Base-by-base conservation (phyloP, 2,329 filamentous ascomycete genomes). In the Orbilia brochopaga region DNA sequence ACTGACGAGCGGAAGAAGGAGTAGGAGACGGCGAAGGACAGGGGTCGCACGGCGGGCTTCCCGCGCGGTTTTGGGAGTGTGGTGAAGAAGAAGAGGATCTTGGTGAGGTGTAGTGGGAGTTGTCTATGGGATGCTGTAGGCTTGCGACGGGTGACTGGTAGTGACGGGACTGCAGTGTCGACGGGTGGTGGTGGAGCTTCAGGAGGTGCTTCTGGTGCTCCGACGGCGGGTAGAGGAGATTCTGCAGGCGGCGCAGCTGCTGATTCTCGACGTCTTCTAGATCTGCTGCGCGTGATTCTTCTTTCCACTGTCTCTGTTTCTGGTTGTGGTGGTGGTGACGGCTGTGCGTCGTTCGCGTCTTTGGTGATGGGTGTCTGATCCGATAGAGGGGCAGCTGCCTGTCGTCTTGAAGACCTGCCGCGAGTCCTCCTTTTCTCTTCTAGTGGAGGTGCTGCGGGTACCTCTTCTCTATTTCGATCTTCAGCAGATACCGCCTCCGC, bases 31-130 rank as follows among this genome's bases (percentile, higher is more conserved):
- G 40, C 10, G 10, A 51, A 17, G 19, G 48, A 21, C 30, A 17
- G 1, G 32, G 37, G 30, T 52, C 1, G 15, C 27, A 23, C 44
- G 15, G 50, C 30, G 17, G 8, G 15, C n/a, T 50, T 42, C 24
- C 42, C 58, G 46, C 23, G 6, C 1, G 66, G 60, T 40, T 55
- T 59, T 5, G 66, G 66, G 48, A 70, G 54, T 15, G 15, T 21
- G 11, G 66, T 70, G 48, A 70, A 70, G 50, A 46, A 70, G 55
- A 70, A 56, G n/a, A 69, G 21, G 3, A 56, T 62, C 21, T 32
- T 54, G 3, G 37, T 13, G 11, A 3, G 27, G 50, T 3, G 53
- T 46, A 8, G 58, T 42, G n/a, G 37, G 13, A 42, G 50, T 8
- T 23, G 27, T 13, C 57, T 32, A 2, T 11, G 46, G 8, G 65